Percentiles rank a stretch among this genome's conserved stretches.
phyloP scores from a whole-genome alignment of 2,329 filamentous ascomycete species.

The Cercospora brassicicola region DNA sequence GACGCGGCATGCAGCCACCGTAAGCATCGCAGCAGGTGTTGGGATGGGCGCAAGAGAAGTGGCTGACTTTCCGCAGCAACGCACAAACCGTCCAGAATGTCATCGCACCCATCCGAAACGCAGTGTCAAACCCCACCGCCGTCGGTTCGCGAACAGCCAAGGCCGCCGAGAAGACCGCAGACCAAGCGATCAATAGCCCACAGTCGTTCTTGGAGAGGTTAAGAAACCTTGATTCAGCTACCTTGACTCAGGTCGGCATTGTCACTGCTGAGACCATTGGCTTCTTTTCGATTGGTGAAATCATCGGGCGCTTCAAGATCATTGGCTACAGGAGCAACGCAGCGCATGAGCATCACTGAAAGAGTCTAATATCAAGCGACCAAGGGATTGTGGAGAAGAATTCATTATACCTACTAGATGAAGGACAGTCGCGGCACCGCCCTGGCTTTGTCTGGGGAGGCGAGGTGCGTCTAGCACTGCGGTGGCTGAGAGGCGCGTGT shows the following conservation, averaged over 20 bases:
- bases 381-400: background rate
- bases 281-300: constrained; percentile 98
- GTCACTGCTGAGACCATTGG: constrained; percentile 83
- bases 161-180: constrained; percentile 44
- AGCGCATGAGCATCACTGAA: constrained; percentile 28
- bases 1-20: constrained; percentile 92
- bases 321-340: constrained; percentile 68
- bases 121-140: constrained; percentile 66
- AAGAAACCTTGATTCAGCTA: constrained; percentile 68
- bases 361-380: constrained; percentile 2
- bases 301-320: constrained; percentile 92
- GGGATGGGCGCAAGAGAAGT: constrained; percentile 17
- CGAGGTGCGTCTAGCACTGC: constrained; percentile 12
- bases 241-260: constrained; percentile 73
- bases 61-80: constrained; percentile 55
- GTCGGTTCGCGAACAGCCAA: constrained; percentile 47
- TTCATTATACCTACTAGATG: constrained; percentile 19
- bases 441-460: constrained; percentile 8
- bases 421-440: constrained; percentile 5
- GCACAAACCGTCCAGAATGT: constrained; percentile 81
- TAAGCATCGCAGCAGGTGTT: constrained; percentile 56
- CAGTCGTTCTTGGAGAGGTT: constrained; percentile 57
- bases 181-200: constrained; percentile 58
- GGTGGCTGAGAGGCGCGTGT: constrained; percentile 26
- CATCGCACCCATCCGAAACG: constrained; percentile 73